Evolutionary conservation across 1,284 basidiomycete species (phyloP), one percentile per base, ranked within the genome.

Genomic region (Bjerkandera adusta): DNA sequence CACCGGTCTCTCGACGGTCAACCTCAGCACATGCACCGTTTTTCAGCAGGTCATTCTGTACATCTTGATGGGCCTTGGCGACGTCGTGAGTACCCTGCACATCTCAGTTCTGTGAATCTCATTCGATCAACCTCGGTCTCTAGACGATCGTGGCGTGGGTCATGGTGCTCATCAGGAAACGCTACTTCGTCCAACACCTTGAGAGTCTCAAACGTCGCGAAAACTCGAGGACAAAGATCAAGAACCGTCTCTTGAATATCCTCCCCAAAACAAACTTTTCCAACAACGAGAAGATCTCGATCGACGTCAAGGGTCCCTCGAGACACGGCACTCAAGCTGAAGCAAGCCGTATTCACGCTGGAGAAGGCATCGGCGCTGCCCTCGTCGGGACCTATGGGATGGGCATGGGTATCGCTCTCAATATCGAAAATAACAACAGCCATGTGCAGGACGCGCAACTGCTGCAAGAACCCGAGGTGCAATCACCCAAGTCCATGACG

Each of bases 21-120:
- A 73, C 52, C 56, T 81, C 26, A 79, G 79, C 55, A 78, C 74
- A 3, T 47, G 73, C 26, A 83, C 79, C 1, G 65, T 61, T 6
- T 78, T 73, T 56, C 82, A 85, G 58, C 83, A 85, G 62, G 69
- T 69, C 11, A 77, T 84, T 26, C 57, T 84, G 16, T 77, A 72
- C 52, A 49, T 77, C 16, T 60, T 77, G n/a, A 77, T 79, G 74
- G 52, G 63, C 24, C 64, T 73, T 32, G 59, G 60, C 13, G 55
- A 62, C 49, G 54, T 59, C 22, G 77, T 77, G 51, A 64, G 75
- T 70, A 8, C n/a, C 13, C 20, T 47, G 32, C 36, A 35, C 26
- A 32, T 48, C 7, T 12, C 22, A 2, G 15, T 11, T 4, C 22
- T 3, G 8, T 45, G 20, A 43, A 35, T 11, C n/a, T 30, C 10